A percentile compares a stretch with the other conserved stretches of the same genome.
phyloP scores from a whole-genome alignment of 164 flowering plant species.

The Berberis thunbergii region DNA sequence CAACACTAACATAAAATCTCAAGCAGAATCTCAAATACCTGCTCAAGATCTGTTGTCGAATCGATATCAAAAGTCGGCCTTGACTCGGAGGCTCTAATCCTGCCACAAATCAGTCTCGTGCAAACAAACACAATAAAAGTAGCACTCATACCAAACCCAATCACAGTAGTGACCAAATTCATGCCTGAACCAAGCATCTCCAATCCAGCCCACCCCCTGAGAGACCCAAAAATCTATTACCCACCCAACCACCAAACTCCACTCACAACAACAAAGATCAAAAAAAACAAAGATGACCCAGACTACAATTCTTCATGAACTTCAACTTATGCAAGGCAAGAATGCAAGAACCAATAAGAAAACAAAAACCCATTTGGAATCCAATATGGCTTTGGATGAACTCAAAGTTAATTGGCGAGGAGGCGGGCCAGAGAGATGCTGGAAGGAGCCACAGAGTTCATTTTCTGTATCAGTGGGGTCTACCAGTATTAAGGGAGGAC shows the following conservation, averaged over 20 bases:
- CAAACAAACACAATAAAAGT: conserved; percentile 73
- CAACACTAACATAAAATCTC: too few relatives aligned
- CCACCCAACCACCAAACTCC: conserved; percentile 9
- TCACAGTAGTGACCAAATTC: conserved; percentile 63
- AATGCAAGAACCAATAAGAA: conserved; percentile 8
- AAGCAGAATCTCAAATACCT: conserved; percentile 22
- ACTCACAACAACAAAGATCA: neutral
- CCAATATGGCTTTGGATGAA: conserved; percentile 32
- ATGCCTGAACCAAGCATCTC: conserved; percentile 46
- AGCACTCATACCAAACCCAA: conserved; percentile 81
- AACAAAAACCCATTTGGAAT: conserved; percentile 21
- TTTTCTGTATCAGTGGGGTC: too few relatives aligned
- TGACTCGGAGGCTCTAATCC: conserved; percentile 37
- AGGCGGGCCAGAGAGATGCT: conserved; percentile 4
- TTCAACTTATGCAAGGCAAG: conserved; percentile 1
- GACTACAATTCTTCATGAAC: neutral
- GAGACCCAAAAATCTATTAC: neutral
- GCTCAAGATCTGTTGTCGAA: conserved; percentile 49
- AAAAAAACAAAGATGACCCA: neutral
- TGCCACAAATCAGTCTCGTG: conserved; percentile 64
- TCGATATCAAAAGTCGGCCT: conserved; percentile 41
- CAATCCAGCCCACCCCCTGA: neutral
- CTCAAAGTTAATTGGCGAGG: conserved; percentile 26
- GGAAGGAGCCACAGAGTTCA: too few relatives aligned
- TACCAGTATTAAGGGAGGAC: too few relatives aligned